Conservation (phyloP, 148 eudicot species). For the Silene latifolia region DNA sequence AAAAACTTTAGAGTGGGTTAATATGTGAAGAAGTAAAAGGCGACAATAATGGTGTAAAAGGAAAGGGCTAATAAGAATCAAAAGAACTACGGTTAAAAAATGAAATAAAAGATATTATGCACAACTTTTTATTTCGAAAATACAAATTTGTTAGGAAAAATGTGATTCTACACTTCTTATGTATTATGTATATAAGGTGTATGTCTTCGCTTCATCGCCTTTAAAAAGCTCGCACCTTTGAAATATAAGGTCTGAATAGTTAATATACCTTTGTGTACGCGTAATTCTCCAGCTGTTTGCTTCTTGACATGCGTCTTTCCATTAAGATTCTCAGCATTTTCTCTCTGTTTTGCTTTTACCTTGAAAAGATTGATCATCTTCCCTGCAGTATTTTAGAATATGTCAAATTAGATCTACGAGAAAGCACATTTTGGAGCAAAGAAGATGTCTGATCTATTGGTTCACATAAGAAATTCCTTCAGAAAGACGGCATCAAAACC, state of each 20-base stretch:
- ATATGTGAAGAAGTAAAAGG: no score
- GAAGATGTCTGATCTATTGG: background rate
- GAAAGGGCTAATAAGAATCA: no score
- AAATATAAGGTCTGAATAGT: background rate
- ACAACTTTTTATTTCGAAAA: no score
- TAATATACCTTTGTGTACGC: constrained; percentile 66
- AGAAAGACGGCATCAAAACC: background rate
- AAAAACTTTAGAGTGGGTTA: no score
- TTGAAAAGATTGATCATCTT: constrained; percentile 79
- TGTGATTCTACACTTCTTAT: no score
- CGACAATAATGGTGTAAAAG: no score
- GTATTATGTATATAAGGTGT: no score
- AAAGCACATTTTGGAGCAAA: background rate
- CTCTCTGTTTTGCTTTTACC: constrained; percentile 74
- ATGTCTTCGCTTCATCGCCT: no score
- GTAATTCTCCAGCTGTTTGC: constrained; percentile 84
- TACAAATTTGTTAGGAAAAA: no score
- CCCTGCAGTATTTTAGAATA: constrained; percentile 31
- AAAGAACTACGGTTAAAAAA: no score
- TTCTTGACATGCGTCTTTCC: constrained; percentile 65
- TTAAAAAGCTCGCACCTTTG: no score
- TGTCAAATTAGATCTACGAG: background rate
- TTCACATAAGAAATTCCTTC: background rate
- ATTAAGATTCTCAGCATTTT: constrained; percentile 61
- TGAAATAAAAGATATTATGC: no score